A percentile compares a stretch with the other conserved stretches of the same genome.
phyloP scores from a whole-genome alignment of 1,284 basidiomycete genomes.

The Afroboletus lepidellus region DNA sequence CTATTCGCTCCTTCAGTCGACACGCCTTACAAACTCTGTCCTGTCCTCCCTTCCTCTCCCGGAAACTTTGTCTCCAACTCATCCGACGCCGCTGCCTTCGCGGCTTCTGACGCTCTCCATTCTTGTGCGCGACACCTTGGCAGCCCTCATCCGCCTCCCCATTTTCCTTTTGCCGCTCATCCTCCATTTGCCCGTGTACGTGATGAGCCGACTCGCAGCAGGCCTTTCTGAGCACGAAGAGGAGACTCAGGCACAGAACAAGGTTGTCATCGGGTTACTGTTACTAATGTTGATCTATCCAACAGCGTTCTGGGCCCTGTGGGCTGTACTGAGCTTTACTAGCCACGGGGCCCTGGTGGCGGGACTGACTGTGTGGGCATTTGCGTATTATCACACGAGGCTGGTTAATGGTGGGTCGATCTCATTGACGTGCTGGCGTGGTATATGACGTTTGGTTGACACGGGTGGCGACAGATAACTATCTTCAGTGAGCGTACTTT shows the following conservation, averaged over 20 bases:
- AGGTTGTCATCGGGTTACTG: conserved; percentile 81
- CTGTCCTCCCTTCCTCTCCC: conserved; percentile 80
- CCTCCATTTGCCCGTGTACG: conserved; percentile 81
- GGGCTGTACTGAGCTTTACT: conserved; percentile 76
- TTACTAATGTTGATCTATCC: conserved; percentile 78
- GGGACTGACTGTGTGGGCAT: conserved; percentile 59
- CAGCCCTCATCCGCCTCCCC: conserved; percentile 70
- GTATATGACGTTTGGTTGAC: conserved; percentile 21
- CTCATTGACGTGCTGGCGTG: conserved; percentile 11
- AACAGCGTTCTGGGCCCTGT: conserved; percentile 75
- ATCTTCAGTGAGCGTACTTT: conserved; percentile 62
- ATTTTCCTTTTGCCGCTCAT: conserved; percentile 86
- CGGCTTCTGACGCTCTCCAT: conserved; percentile 78
- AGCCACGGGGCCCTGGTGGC: conserved; percentile 52
- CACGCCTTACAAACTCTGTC: conserved; percentile 79
- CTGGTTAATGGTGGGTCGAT: conserved; percentile 67
- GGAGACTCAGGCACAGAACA: conserved; percentile 91
- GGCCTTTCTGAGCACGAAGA: conserved; percentile 81
- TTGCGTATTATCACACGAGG: conserved; percentile 79
- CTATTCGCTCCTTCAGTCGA: conserved; percentile 81
- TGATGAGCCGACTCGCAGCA: conserved; percentile 74
- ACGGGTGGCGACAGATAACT: conserved; percentile 57
- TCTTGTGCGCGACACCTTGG: conserved; percentile 74
- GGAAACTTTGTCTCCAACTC: conserved; percentile 73
- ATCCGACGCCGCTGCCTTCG: conserved; percentile 70